A percentile compares a stretch with the other conserved stretches of the same genome.
Conservation (phyloP, 306 rosid genomes). For the Alnus rubra region DNA sequence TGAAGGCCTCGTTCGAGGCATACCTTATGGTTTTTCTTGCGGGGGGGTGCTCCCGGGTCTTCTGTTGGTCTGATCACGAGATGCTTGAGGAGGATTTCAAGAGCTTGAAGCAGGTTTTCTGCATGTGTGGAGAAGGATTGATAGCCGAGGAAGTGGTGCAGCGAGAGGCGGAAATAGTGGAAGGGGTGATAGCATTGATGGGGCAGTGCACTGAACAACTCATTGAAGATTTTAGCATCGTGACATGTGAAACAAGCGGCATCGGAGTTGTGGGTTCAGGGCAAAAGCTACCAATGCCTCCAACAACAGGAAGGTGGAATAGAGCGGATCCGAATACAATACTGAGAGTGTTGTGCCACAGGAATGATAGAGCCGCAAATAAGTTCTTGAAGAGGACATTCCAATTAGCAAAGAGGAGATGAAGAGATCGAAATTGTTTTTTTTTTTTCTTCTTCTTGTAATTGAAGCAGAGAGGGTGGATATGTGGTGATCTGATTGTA, state of each 20-base stretch:
- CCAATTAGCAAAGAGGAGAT: slow-evolving; percentile 82
- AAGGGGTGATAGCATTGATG: slow-evolving; percentile 75
- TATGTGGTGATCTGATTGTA: slow-evolving; percentile 8
- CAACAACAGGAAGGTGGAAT: slow-evolving; percentile 89
- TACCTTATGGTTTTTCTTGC: slow-evolving; percentile 90
- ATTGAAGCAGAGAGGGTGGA: slow-evolving; percentile 22
- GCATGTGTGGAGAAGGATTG: slow-evolving; percentile 80
- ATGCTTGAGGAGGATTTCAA: slow-evolving; percentile 79
- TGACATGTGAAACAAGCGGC: slow-evolving; percentile 73
- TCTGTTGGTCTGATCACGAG: slow-evolving; percentile 50
- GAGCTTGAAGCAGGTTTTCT: slow-evolving; percentile 61
- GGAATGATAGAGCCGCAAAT: slow-evolving; percentile 75
- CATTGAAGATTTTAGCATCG: slow-evolving; percentile 78
- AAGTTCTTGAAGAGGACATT: slow-evolving; percentile 78
- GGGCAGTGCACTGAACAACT: slow-evolving; percentile 72
- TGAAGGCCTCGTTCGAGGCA: slow-evolving; percentile 86
- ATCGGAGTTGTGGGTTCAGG: slow-evolving; percentile 60
- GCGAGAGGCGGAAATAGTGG: slow-evolving; percentile 69
- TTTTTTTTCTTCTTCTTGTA: slow-evolving; percentile 1
- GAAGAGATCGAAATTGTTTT: not conserved
- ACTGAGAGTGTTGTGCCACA: slow-evolving; percentile 78
- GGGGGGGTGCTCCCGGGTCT: slow-evolving; percentile 75
- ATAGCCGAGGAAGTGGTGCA: slow-evolving; percentile 69
- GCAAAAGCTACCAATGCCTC: slow-evolving; percentile 80
- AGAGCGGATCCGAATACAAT: slow-evolving; percentile 87